Conservation (phyloP, 2,329 filamentous ascomycete genomes). For the Alternaria infectoria region DNA sequence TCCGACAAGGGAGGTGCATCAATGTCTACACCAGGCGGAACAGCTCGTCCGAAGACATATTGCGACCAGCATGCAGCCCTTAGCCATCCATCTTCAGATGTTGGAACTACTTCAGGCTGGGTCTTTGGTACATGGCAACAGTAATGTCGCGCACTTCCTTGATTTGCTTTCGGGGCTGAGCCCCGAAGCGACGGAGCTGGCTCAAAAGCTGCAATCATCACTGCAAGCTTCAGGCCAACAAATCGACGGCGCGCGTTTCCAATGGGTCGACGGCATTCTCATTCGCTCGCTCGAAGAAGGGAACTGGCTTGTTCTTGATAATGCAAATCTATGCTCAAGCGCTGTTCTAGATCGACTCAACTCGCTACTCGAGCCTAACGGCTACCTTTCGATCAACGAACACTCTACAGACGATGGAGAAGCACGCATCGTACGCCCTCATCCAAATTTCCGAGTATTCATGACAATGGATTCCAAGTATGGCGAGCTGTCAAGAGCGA, state of each 20-base stretch:
- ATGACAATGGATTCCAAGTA: slow-evolving; percentile 90
- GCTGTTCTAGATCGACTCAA: slow-evolving; percentile 95
- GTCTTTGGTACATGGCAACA: not conserved
- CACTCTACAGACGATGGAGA: slow-evolving; percentile 84
- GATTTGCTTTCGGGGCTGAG: slow-evolving; percentile 18
- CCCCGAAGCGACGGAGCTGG: slow-evolving; percentile 37
- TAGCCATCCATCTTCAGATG: slow-evolving; percentile 17
- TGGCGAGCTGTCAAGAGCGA: slow-evolving; percentile 92
- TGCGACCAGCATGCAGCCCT: slow-evolving; percentile 13
- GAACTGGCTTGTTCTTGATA: slow-evolving; percentile 93
- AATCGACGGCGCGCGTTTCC: slow-evolving; percentile 80
- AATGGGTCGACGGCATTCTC: slow-evolving; percentile 94
- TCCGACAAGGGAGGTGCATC: slow-evolving; percentile 72
- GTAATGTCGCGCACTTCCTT: slow-evolving; percentile 17
- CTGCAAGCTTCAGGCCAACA: slow-evolving; percentile 59
- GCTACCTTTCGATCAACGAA: slow-evolving; percentile 88
- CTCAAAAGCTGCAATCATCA: slow-evolving; percentile 59
- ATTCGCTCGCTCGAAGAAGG: slow-evolving; percentile 85
- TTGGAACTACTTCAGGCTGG: slow-evolving; percentile 28
- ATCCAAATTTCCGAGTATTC: slow-evolving; percentile 89
- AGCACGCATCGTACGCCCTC: slow-evolving; percentile 78
- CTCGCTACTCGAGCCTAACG: slow-evolving; percentile 89
- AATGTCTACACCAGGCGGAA: slow-evolving; percentile 62
- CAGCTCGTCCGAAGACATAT: slow-evolving; percentile 57
- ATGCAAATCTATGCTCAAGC: slow-evolving; percentile 94